Evolutionary conservation across 148 eudicot genomes (phyloP).

Genomic region (Rhododendron mucronatum): DNA sequence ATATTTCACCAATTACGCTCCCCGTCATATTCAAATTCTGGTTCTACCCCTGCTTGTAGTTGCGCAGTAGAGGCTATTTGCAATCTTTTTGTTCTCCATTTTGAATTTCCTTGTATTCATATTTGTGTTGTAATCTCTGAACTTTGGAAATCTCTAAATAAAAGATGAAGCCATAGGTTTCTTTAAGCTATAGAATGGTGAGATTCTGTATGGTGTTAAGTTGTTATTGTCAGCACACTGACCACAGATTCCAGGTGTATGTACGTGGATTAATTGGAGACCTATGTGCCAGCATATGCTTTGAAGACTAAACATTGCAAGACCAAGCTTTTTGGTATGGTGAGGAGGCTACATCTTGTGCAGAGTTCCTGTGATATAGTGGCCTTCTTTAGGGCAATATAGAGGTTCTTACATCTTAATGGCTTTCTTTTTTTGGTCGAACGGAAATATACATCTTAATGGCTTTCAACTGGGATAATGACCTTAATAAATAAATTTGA

Average conservation of each 20-base stretch:
- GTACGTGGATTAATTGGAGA: background rate
- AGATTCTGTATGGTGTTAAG: background rate
- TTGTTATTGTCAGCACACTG: background rate
- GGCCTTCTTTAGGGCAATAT: background rate
- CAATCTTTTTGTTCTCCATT: background rate
- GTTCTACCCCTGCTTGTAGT: background rate
- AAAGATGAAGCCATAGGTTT: background rate
- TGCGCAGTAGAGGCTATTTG: background rate
- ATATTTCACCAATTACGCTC: background rate
- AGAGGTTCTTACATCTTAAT: background rate
- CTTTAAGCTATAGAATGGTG: background rate
- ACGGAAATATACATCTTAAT: background rate
- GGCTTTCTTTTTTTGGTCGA: background rate
- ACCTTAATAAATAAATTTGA: background rate
- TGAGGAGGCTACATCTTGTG: background rate
- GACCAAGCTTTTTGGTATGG: background rate
- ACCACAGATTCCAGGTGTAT: background rate
- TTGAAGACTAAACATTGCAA: background rate
- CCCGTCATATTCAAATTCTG: background rate
- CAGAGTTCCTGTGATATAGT: background rate
- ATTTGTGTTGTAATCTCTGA: background rate
- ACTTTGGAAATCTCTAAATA: background rate
- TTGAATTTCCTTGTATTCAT: background rate
- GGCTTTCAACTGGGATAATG: background rate
- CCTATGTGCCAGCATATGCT: background rate